A percentile compares a stretch with the other conserved stretches of the same genome.
phyloP scores from a whole-genome alignment of 345 rosid species.

The Linum lewisii region DNA sequence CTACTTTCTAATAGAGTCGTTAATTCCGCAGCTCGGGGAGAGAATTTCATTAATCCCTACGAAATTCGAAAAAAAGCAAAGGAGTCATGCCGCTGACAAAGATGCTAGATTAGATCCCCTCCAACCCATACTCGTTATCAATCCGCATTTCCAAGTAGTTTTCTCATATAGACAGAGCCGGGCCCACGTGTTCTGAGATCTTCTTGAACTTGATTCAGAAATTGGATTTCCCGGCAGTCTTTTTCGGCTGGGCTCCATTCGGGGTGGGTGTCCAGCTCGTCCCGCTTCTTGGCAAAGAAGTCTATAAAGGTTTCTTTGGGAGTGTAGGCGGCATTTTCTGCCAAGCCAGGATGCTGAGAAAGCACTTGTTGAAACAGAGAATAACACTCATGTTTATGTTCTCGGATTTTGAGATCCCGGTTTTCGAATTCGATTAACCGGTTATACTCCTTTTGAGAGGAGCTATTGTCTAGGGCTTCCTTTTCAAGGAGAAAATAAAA shows the following conservation, averaged over 20 bases:
- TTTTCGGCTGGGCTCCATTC: slow-evolving; percentile 6
- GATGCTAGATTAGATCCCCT: not conserved
- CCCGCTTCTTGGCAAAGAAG: not conserved
- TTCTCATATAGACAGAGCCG: slow-evolving; percentile 4
- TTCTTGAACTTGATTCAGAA: not conserved
- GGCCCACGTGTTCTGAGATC: not conserved
- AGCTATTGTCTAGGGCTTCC: too few relatives aligned
- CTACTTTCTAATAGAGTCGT: too few relatives aligned
- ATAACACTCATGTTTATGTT: not conserved
- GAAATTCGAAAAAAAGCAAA: too few relatives aligned
- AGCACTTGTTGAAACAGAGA: not conserved
- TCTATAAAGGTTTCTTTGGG: slow-evolving; percentile 4
- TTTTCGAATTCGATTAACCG: not conserved
- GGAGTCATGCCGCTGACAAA: too few relatives aligned
- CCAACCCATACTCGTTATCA: slow-evolving; percentile 4
- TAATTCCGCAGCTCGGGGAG: too few relatives aligned
- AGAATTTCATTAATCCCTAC: too few relatives aligned
- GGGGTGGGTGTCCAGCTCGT: slow-evolving; percentile 6
- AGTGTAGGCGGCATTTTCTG: slow-evolving; percentile 5
- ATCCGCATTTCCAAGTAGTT: slow-evolving; percentile 3
- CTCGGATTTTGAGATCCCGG: not conserved
- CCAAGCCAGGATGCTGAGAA: not conserved
- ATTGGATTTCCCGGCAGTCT: not conserved
- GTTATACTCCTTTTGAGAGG: not conserved
- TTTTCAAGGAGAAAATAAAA: too few relatives aligned